Conservation (phyloP, 495 filamentous ascomycete species). For the Tuber indicum region DNA sequence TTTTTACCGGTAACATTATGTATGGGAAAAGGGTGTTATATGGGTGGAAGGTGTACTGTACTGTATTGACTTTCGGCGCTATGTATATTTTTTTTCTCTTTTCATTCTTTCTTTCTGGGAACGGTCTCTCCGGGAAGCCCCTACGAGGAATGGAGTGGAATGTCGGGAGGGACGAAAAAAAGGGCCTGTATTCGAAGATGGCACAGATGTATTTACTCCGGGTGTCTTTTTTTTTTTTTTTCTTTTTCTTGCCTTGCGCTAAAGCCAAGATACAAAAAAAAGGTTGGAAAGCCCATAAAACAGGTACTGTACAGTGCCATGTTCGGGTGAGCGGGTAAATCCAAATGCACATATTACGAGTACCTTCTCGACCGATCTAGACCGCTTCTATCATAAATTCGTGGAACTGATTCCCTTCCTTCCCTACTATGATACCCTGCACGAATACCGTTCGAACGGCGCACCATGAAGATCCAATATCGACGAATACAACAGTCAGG, state of each 20-base stretch:
- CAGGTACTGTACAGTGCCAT: too few relatives aligned
- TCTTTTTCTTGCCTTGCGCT: too few relatives aligned
- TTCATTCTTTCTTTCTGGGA: neutral
- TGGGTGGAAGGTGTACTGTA: neutral
- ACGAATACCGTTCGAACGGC: neutral
- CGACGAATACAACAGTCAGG: neutral
- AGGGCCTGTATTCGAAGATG: neutral
- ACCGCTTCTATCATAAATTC: neutral
- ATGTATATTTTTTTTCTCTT: constrained; percentile 5
- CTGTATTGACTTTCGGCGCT: constrained; percentile 2
- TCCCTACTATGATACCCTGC: neutral
- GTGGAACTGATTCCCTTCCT: too few relatives aligned
- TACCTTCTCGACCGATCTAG: neutral
- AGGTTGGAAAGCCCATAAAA: too few relatives aligned
- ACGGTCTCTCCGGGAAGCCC: neutral
- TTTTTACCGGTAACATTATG: constrained; percentile 8
- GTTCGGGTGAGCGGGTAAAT: neutral
- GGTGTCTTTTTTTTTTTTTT: constrained; percentile 8
- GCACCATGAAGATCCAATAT: neutral
- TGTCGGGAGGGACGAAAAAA: constrained; percentile 13
- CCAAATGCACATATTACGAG: neutral
- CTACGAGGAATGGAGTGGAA: neutral
- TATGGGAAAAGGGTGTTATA: neutral
- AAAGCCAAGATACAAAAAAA: neutral
- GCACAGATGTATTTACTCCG: constrained; percentile 10